phyloP scores from a whole-genome alignment of 1,284 basidiomycete genomes.

The Nidula niveotomentosa region DNA sequence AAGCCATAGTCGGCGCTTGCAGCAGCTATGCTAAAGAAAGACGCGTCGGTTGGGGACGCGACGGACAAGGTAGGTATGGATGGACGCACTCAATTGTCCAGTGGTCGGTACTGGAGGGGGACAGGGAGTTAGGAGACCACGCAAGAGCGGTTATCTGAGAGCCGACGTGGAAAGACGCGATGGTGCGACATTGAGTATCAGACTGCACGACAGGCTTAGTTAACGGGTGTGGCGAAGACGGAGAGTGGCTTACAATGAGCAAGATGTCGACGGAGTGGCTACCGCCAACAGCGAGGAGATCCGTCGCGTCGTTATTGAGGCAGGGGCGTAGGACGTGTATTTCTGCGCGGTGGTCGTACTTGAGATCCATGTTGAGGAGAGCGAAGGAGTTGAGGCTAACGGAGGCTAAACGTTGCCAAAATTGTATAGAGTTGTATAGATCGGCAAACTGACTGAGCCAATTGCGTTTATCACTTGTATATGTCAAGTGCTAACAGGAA shows the following conservation, averaged over 20 bases:
- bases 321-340: constrained; percentile 64
- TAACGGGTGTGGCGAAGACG: constrained; percentile 5
- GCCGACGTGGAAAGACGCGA: constrained; percentile 78
- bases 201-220: constrained; percentile 24
- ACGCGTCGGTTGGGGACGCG: constrained; percentile 2
- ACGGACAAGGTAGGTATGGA: background rate
- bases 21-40: constrained; percentile 52
- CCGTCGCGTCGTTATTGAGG: constrained; percentile 58
- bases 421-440: constrained; percentile 5
- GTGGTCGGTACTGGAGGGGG: constrained; percentile 59
- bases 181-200: constrained; percentile 36
- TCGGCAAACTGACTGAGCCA: background rate
- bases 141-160: constrained; percentile 70
- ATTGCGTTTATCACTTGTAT: background rate
- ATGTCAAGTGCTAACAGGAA: constrained; percentile 14
- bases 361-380: constrained; percentile 47
- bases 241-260: constrained; percentile 47
- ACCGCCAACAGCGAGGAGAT: constrained; percentile 70
- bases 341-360: constrained; percentile 53
- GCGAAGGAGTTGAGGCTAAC: background rate
- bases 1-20: constrained; percentile 69
- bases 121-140: constrained; percentile 70
- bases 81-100: constrained; percentile 70
- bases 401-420: background rate
- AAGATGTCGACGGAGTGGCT: constrained; percentile 71